phyloP scores from a whole-genome alignment of 331 rosid genomes.

The Pyrus hybrid region DNA sequence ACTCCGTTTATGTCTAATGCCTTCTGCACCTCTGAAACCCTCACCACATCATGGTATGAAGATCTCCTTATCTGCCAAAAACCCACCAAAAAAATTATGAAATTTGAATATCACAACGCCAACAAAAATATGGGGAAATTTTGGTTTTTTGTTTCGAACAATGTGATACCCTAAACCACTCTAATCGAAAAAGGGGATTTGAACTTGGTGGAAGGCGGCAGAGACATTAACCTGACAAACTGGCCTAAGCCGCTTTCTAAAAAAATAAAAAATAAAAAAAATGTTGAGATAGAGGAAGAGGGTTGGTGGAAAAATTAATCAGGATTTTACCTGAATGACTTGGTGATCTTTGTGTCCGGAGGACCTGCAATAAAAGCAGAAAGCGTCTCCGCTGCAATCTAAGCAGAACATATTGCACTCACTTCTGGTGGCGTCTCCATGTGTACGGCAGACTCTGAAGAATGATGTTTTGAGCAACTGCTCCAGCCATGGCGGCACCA shows the following conservation, averaged over 20 bases:
- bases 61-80: constrained; percentile 61
- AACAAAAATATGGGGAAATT: neutral
- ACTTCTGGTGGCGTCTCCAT: constrained; percentile 57
- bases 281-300: neutral
- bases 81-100: neutral
- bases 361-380: constrained; percentile 84
- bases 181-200: neutral
- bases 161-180: no score
- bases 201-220: no score
- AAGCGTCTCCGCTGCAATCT: constrained; percentile 58
- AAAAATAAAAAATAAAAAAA: no score
- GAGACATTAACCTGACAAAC: neutral
- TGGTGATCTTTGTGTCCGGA: constrained; percentile 67
- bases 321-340: constrained; percentile 56
- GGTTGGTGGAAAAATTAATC: neutral
- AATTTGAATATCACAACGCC: neutral
- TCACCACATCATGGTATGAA: constrained; percentile 77
- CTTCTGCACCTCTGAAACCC: constrained; percentile 60
- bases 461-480: constrained; percentile 49
- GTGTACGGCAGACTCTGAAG: constrained; percentile 60
- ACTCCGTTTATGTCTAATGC: constrained; percentile 63
- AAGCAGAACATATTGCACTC: constrained; percentile 89
- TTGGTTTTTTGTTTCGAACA: no score
- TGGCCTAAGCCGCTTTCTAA: neutral
- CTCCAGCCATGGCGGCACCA: constrained; percentile 83